Evolutionary conservation across 129 eudicot genomes (phyloP), one percentile per base, ranked within the genome.

Genomic region (Pseudognaphalium luteoalbum): DNA sequence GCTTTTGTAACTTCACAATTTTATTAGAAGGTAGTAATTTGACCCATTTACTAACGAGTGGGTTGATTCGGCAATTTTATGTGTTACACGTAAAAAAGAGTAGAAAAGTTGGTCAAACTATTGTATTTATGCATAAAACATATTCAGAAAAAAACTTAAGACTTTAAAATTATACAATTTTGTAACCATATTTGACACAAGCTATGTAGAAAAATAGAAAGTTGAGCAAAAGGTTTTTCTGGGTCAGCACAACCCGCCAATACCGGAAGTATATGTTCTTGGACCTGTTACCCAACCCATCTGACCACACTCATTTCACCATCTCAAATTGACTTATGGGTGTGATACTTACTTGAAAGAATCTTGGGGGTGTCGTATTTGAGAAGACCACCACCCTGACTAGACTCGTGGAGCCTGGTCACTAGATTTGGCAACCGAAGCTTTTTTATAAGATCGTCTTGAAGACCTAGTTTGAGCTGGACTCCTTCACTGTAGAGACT

Each of bases 301-400:
- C 41, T 29, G n/a, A 62, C 67, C 62, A 6, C 14, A 0, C 47
- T 41, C 47, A 71, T 71, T 16, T 73, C n/a, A 19, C 39, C 8
- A 59, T 4, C 8, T 59, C 1, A 37, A 25, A 25, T 34, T 22
- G 37, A 59, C 21, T 15, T 7, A 7, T 7, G 28, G 56, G 4
- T 73, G 41, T 25, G 66, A 67, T 50, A 78, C 90, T 88, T 78
- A 94, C 97, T 89, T 20, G 96, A 82, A n/a, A 83, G 60, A 74
- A 91, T 94, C 80, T 84, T 83, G 60, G 99, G 99, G 61, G 85
- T 76, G 72, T 94, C 87, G 59, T 81, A 91, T 82, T 94, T 94
- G 84, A 94, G 96, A 68, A 93, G 76, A 59, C 82, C 87, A 30
- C 96, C 96, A 64, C 97, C 97, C 44, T 83, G 88, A 68, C 86